Percentiles rank a stretch among this genome's conserved stretches.
phyloP scores from a whole-genome alignment of 108 stramenopile species.

The Chaetoceros muelleri region DNA sequence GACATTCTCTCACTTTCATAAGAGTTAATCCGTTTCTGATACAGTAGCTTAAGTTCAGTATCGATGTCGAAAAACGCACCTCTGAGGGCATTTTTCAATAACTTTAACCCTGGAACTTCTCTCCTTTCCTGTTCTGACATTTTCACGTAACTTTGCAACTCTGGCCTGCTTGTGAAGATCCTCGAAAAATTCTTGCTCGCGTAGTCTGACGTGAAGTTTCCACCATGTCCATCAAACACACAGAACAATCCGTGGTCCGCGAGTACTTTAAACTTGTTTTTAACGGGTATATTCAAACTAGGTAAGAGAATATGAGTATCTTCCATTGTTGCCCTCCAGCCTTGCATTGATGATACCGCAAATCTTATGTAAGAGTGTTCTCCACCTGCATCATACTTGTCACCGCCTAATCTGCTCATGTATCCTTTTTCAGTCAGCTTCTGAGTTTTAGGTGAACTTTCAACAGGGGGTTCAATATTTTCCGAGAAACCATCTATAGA shows the following conservation, averaged over 20 bases:
- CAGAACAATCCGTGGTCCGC: constrained; percentile 63
- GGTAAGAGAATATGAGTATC: constrained; percentile 48
- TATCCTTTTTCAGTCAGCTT: constrained; percentile 53
- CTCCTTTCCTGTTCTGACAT: constrained; percentile 19
- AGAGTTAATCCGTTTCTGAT: constrained; percentile 12
- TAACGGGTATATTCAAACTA: constrained; percentile 8
- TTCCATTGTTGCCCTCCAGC: constrained; percentile 80
- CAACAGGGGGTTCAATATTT: constrained; percentile 12
- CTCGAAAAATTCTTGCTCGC: constrained; percentile 43
- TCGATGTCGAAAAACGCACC: constrained; percentile 69
- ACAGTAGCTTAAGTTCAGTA: constrained; percentile 31
- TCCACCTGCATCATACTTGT: constrained; percentile 26
- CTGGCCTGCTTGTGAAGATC: constrained; percentile 33
- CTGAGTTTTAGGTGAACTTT: constrained; percentile 38
- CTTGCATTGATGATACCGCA: constrained; percentile 67
- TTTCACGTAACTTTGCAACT: constrained; percentile 43
- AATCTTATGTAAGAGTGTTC: constrained; percentile 11
- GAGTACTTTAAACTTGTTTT: constrained; percentile 4
- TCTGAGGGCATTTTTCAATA: constrained; percentile 43
- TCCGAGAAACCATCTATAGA: constrained; percentile 4
- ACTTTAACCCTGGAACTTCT: constrained; percentile 40
- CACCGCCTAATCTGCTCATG: constrained; percentile 12
- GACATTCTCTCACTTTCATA: constrained; percentile 3
- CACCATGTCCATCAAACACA: constrained; percentile 89
- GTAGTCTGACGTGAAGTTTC: constrained; percentile 65